A percentile compares a stretch with the other conserved stretches of the same genome.
phyloP scores from a whole-genome alignment of 805 yeast genomes.

The Kazachstania psychrophila region DNA sequence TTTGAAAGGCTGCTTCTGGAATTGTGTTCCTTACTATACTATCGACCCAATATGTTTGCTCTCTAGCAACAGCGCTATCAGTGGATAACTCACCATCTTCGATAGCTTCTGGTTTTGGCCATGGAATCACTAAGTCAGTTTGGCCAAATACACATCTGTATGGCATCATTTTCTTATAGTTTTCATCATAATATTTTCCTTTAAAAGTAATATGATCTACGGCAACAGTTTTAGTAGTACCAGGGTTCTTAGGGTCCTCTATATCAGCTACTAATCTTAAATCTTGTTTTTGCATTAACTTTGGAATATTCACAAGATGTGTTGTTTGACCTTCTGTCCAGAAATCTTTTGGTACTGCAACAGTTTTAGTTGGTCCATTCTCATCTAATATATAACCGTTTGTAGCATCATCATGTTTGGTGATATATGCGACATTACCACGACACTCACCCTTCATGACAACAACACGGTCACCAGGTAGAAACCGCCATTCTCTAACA shows the following conservation, averaged over 20 bases:
- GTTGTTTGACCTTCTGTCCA: slow-evolving; percentile 68
- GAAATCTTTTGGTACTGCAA: slow-evolving; percentile 59
- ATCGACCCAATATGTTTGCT: slow-evolving; percentile 66
- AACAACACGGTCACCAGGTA: slow-evolving; percentile 72
- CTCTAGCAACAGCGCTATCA: slow-evolving; percentile 45
- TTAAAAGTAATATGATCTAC: slow-evolving; percentile 62
- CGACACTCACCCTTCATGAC: slow-evolving; percentile 58
- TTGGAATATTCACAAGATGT: slow-evolving; percentile 64
- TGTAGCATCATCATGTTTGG: slow-evolving; percentile 47
- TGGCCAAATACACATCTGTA: slow-evolving; percentile 67
- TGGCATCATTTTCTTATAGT: slow-evolving; percentile 66
- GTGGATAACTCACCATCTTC: slow-evolving; percentile 57
- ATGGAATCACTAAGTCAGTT: slow-evolving; percentile 66
- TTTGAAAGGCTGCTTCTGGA: slow-evolving; percentile 54
- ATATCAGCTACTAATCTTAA: slow-evolving; percentile 73
- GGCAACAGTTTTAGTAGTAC: slow-evolving; percentile 59
- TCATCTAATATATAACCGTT: slow-evolving; percentile 60
- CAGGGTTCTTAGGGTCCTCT: slow-evolving; percentile 47
- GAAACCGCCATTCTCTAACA: slow-evolving; percentile 47
- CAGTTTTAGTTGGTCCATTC: slow-evolving; percentile 53
- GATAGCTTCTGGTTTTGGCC: slow-evolving; percentile 64
- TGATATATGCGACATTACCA: slow-evolving; percentile 67
- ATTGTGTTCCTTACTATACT: slow-evolving; percentile 57
- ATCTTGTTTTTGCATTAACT: slow-evolving; percentile 47
- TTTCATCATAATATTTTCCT: slow-evolving; percentile 65